These are phyloP conservation scores for Arthonia radiata DNA, from an alignment of 495 filamentous ascomycete species.

Conservation along the genomic window DNA sequence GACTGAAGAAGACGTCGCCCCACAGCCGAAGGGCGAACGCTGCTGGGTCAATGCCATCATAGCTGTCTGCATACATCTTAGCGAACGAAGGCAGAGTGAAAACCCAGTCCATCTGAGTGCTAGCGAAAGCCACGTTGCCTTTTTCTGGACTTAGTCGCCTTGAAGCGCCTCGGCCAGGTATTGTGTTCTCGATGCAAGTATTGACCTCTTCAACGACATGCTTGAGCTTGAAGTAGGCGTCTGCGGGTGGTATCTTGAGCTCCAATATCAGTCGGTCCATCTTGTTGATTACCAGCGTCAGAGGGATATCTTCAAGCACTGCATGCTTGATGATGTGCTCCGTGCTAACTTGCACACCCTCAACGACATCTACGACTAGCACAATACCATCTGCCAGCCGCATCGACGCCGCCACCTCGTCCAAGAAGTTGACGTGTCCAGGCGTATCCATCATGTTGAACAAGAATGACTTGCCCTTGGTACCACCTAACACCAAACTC, in stretches of 20 bases:
- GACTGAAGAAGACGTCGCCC: conserved; percentile 96
- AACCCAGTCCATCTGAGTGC: conserved; percentile 83
- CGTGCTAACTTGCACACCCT: conserved; percentile 88
- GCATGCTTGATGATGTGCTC: conserved; percentile 94
- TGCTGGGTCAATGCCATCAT: conserved; percentile 39
- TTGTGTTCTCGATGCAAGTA: conserved; percentile 67
- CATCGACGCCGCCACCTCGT: conserved; percentile 75
- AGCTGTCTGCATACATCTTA: conserved; percentile 83
- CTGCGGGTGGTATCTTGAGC: conserved; percentile 77
- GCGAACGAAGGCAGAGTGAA: conserved; percentile 85
- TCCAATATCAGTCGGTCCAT: conserved; percentile 89
- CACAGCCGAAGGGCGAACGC: conserved; percentile 69
- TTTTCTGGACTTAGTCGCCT: conserved; percentile 80
- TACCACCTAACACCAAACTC: conserved; percentile 70
- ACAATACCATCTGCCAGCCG: conserved; percentile 80
- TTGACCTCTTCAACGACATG: conserved; percentile 97
- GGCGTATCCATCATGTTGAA: conserved; percentile 91
- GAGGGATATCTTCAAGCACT: conserved; percentile 66
- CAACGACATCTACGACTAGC: conserved; percentile 88
- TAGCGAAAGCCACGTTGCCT: conserved; percentile 89
- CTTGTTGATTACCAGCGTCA: conserved; percentile 86
- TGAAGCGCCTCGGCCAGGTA: conserved; percentile 61
- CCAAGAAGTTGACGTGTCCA: conserved; percentile 93
- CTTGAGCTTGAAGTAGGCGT: conserved; percentile 96
- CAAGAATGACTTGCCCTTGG: conserved; percentile 84